These are phyloP conservation scores for Scenedesmus sp. DNA, from an alignment of 163 green algal species.

Conservation along the genomic window DNA sequence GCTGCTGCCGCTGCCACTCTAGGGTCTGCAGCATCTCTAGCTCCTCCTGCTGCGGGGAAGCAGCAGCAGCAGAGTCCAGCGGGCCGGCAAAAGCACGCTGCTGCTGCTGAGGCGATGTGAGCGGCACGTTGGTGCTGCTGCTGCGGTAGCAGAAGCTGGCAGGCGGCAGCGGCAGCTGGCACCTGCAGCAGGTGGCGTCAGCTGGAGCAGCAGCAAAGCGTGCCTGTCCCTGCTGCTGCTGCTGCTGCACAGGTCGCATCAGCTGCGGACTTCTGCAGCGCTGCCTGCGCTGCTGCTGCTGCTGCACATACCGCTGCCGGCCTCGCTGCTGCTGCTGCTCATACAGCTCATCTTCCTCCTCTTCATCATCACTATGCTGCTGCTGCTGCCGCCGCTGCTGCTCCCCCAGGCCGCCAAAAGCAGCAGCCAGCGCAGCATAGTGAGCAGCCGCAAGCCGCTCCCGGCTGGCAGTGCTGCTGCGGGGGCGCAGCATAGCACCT, in stretches of 20 bases:
- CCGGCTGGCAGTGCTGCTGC: background rate
- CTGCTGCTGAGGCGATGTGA: background rate
- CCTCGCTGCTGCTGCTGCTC: slow-evolving; percentile 21
- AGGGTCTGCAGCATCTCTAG: background rate
- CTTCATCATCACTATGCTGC: slow-evolving; percentile 1
- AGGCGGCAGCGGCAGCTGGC: background rate
- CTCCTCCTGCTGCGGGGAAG: background rate
- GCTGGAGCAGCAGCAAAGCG: slow-evolving; percentile 28
- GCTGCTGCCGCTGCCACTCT: background rate
- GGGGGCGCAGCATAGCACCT: background rate
- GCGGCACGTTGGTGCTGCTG: background rate
- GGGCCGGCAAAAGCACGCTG: background rate
- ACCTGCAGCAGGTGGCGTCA: background rate
- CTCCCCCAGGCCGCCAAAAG: background rate
- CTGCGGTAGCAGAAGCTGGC: slow-evolving; percentile 7
- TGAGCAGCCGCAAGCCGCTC: background rate
- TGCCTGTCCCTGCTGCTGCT: background rate
- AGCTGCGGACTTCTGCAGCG: slow-evolving; percentile 22
- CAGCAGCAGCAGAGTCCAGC: background rate
- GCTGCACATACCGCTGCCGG: background rate
- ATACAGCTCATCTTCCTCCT: background rate
- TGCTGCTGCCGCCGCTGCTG: background rate
- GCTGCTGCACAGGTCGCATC: background rate
- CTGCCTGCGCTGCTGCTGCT: background rate
- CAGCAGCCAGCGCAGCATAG: slow-evolving; percentile 8